phyloP scores from a whole-genome alignment of 768 basidiomycete genomes.

The Phanerodontia chrysosporium region DNA sequence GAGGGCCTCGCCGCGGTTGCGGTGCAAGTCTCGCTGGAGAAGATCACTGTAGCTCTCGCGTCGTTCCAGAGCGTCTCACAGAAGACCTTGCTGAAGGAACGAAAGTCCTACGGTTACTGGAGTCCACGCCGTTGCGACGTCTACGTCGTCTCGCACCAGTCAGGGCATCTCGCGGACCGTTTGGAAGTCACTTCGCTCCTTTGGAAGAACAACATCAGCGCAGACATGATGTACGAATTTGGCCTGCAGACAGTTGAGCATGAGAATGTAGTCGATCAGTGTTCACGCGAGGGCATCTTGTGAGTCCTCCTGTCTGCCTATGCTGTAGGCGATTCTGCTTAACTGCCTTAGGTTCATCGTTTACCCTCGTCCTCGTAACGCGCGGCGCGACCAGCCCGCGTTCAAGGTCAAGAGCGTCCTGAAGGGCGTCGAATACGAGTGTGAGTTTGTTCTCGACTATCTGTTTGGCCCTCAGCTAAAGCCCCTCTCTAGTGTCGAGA shows the following conservation, averaged over 20 bases:
- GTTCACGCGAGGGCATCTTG: constrained; percentile 82
- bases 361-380: constrained; percentile 50
- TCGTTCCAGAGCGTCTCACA: constrained; percentile 64
- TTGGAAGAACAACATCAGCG: constrained; percentile 80
- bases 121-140: constrained; percentile 88
- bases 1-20: constrained; percentile 65
- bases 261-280: constrained; percentile 63
- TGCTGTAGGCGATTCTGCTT: not conserved
- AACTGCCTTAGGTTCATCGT: constrained; percentile 41
- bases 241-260: constrained; percentile 58
- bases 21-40: constrained; percentile 74
- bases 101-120: constrained; percentile 84
- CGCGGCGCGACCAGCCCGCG: constrained; percentile 55
- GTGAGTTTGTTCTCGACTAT: constrained; percentile 36
- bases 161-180: constrained; percentile 71
- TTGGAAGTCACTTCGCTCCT: constrained; percentile 72
- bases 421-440: constrained; percentile 70
- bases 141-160: constrained; percentile 75
- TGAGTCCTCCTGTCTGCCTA: constrained; percentile 30
- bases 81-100: constrained; percentile 68
- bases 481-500: constrained; percentile 39
- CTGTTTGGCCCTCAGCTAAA: constrained; percentile 15
- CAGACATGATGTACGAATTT: constrained; percentile 84
- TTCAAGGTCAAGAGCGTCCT: constrained; percentile 85
- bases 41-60: constrained; percentile 66